Percentiles rank a stretch among this genome's conserved stretches.
Evolutionary conservation across 495 filamentous ascomycete genomes (phyloP).

Genomic region (Penicillium coffeae): DNA sequence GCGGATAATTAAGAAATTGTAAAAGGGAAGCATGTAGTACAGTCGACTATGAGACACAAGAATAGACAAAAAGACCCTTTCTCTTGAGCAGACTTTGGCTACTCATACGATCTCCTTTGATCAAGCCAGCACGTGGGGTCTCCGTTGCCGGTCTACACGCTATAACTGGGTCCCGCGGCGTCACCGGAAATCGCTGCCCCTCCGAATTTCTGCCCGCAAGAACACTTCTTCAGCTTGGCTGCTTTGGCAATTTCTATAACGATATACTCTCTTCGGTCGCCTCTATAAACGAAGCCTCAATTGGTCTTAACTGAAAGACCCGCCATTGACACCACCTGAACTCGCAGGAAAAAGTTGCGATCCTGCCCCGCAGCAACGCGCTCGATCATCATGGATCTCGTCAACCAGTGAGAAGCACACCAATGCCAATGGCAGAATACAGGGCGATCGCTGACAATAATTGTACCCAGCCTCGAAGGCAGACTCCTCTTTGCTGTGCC

Average conservation of each 20-base stretch:
- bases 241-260: neutral
- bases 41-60: neutral
- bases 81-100: no score
- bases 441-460: neutral
- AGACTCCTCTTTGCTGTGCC: constrained; percentile 94
- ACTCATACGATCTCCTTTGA: no score
- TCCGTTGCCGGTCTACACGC: constrained; percentile 1
- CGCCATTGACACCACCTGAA: neutral
- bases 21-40: neutral
- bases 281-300: no score
- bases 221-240: neutral
- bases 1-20: neutral
- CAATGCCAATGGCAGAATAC: no score
- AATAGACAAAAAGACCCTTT: no score
- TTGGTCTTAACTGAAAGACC: no score
- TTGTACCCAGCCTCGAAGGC: constrained; percentile 61
- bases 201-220: constrained; percentile 21
- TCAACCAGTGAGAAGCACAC: constrained; percentile 67
- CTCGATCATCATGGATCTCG: constrained; percentile 64
- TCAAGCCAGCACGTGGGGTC: neutral
- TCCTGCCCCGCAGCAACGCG: constrained; percentile 27
- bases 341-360: neutral
- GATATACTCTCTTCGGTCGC: no score
- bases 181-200: constrained; percentile 21
- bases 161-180: constrained; percentile 1